phyloP scores from a whole-genome alignment of 129 eudicot genomes.

The Arctium minus region DNA sequence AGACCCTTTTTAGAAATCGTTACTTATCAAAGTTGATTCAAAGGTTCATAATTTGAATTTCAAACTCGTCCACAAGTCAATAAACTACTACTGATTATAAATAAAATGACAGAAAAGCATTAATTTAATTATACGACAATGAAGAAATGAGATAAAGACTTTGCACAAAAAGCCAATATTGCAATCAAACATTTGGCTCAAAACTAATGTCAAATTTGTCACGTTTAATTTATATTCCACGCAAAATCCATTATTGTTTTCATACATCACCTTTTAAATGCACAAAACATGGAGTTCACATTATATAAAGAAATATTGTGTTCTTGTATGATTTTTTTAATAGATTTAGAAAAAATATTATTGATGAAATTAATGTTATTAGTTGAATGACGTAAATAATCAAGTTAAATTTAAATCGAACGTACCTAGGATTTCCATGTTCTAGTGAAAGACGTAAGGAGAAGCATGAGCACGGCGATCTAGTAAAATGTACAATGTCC shows the following conservation, averaged over 20 bases:
- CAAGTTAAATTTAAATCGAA: too few species aligned
- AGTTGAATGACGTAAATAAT: not conserved
- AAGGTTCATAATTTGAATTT: not conserved
- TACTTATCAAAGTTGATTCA: not conserved
- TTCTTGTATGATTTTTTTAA: not conserved
- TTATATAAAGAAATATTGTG: not conserved
- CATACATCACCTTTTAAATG: conserved; percentile 12
- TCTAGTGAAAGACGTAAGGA: too few species aligned
- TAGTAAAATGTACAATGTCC: too few species aligned
- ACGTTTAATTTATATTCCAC: conserved; percentile 20
- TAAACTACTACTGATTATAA: not conserved
- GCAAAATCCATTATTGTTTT: not conserved
- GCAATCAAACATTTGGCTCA: conserved; percentile 24
- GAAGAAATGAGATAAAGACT: conserved; percentile 6
- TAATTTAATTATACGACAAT: too few species aligned
- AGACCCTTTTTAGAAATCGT: too few species aligned
- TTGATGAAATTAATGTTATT: not conserved
- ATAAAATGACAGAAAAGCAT: too few species aligned
- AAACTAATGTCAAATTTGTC: conserved; percentile 7
- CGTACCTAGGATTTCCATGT: too few species aligned
- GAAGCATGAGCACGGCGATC: too few species aligned
- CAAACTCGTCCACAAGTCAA: not conserved
- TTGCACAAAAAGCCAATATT: conserved; percentile 16
- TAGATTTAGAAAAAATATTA: not conserved
- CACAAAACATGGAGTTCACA: conserved; percentile 1